Conservation (phyloP, 805 yeast genomes). For the Starmera quercuum region DNA sequence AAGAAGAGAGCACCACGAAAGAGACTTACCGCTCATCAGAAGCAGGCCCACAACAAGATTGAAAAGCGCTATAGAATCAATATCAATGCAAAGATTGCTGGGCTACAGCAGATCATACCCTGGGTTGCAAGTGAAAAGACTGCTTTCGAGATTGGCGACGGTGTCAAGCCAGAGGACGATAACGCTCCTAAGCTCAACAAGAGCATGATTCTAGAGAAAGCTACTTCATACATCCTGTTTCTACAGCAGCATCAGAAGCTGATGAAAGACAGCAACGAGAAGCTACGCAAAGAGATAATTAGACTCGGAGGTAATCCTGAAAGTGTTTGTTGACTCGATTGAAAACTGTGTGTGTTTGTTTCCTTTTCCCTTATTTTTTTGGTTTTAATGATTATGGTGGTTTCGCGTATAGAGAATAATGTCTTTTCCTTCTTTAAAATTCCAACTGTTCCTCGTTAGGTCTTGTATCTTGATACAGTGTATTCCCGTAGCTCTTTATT, state of each 20-base stretch:
- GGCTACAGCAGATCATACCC: conserved; percentile 59
- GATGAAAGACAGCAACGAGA: conserved; percentile 13
- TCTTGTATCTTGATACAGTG: too few relatives aligned
- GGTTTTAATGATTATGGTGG: background rate
- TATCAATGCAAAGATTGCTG: conserved; percentile 65
- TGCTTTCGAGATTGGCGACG: conserved; percentile 43
- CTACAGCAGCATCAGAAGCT: conserved; percentile 42
- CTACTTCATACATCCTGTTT: conserved; percentile 50
- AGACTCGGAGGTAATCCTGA: background rate
- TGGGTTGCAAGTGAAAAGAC: conserved; percentile 57
- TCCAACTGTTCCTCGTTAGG: too few relatives aligned
- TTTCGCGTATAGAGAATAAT: background rate
- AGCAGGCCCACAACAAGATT: conserved; percentile 65
- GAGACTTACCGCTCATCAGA: conserved; percentile 50
- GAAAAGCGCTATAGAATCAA: conserved; percentile 67
- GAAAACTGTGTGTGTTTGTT: too few relatives aligned
- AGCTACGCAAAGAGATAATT: background rate
- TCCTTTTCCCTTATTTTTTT: background rate
- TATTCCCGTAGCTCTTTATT: too few relatives aligned
- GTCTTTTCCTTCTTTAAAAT: background rate
- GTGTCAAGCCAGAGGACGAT: conserved; percentile 7
- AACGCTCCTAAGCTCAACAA: conserved; percentile 45
- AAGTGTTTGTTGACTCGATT: too few relatives aligned
- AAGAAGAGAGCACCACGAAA: conserved; percentile 46
- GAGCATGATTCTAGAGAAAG: conserved; percentile 61